Base-by-base conservation (phyloP, 345 rosid genomes). In the Eucalyptus tenuipes region DNA sequence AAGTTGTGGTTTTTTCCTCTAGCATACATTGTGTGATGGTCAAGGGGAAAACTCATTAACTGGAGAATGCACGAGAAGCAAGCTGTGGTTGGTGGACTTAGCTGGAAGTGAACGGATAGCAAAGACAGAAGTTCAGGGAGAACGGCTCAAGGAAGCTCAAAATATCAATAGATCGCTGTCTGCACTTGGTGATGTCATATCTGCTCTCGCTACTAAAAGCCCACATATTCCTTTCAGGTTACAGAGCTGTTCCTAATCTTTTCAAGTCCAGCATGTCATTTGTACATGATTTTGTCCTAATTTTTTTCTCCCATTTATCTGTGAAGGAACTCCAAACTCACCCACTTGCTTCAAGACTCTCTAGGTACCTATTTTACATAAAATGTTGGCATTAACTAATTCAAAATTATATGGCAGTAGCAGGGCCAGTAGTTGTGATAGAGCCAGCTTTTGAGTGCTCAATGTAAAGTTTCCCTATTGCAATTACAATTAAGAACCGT, bases 71-170 rank as follows among this genome's bases (percentile, higher is more conserved):
- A 95, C 97, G 79, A 97, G 92, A 92, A 98, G 99, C 95, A 98
- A 96, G 92, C 92, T 98, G 47, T 98, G 99, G 99, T 84, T 98
- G 91, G 99, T 98, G 82, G 99, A 98, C 90, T 93, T 98, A 88
- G 99, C 99, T n/a, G 99, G 99, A 91, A 98, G 99, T 81, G 99
- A 98, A 90, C 94, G 99, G 90, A 93, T 98, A 88, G 95, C 99
- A 61, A 95, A 97, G 94, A 96, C 98, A 50, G 99, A 98, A 90
- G 98, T 95, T 45, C 98, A 94, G 89, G 99, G 98, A 81, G 99
- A 95, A 90, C 92, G 99, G 87, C 95, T 98, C n/a, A 97, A 94
- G 94, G 99, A 98, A 93, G 94, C 99, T 50, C 99, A 97, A 93
- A 96, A 93, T 91, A 98, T 97, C 88, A 97, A 98, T 89, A 95